phyloP scores from a whole-genome alignment of 2,329 filamentous ascomycete species.

The Trichoderma brevicompactum region DNA sequence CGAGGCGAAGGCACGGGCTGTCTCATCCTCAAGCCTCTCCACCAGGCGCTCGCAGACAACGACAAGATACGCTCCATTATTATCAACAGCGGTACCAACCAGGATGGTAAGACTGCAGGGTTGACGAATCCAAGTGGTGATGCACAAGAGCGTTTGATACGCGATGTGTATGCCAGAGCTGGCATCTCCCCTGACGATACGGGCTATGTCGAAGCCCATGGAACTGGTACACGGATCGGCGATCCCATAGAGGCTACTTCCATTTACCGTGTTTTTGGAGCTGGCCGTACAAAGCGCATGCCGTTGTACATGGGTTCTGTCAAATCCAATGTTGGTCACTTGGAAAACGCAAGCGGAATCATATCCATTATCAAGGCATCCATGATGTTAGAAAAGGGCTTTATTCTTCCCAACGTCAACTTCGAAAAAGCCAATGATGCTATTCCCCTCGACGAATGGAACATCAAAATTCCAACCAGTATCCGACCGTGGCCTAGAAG shows the following conservation, averaged over 20 bases:
- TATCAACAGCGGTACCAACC: constrained; percentile 54
- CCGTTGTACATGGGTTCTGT: constrained; percentile 54
- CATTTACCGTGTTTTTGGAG: constrained; percentile 50
- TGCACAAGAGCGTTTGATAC: constrained; percentile 51
- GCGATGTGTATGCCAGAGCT: constrained; percentile 42
- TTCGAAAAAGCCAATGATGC: constrained; percentile 54
- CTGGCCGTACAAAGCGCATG: constrained; percentile 45
- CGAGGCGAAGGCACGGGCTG: constrained; percentile 63
- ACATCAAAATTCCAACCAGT: constrained; percentile 51
- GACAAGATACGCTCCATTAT: constrained; percentile 60
- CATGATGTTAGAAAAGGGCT: constrained; percentile 55
- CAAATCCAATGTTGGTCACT: constrained; percentile 57
- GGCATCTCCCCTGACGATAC: constrained; percentile 39
- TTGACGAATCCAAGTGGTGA: constrained; percentile 60
- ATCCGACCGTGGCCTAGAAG: constrained; percentile 52
- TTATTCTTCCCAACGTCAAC: constrained; percentile 55
- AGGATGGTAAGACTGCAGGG: constrained; percentile 55
- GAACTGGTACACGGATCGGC: constrained; percentile 59
- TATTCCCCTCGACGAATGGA: constrained; percentile 56
- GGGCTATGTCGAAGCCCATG: constrained; percentile 55
- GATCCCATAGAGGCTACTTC: constrained; percentile 60
- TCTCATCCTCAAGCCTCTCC: constrained; percentile 61
- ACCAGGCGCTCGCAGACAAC: constrained; percentile 58
- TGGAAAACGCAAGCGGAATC: constrained; percentile 57
- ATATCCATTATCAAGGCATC: constrained; percentile 57